These are phyloP conservation scores for Pisolithus albus DNA, from an alignment of 768 basidiomycete genomes.

Conservation along the genomic window DNA sequence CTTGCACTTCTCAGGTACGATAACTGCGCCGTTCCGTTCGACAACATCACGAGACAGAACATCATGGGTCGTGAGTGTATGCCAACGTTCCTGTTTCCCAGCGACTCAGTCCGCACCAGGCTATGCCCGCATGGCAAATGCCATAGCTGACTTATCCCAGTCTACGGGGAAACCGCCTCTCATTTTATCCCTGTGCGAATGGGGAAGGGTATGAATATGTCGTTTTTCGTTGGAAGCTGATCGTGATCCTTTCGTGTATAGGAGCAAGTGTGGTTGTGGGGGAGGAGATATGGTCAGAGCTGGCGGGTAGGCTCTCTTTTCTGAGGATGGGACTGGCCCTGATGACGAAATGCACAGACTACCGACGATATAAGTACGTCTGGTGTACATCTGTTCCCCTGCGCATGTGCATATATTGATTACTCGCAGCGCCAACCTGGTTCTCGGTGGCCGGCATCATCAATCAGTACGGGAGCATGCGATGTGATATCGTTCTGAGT, in stretches of 20 bases:
- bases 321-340: neutral
- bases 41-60: slow-evolving; percentile 48
- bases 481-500: neutral
- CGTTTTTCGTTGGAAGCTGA: neutral
- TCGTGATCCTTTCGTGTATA: slow-evolving; percentile 17
- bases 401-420: neutral
- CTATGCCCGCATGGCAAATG: slow-evolving; percentile 53
- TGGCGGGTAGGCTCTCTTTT: slow-evolving; percentile 45
- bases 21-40: slow-evolving; percentile 57
- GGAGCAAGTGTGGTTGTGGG: slow-evolving; percentile 64
- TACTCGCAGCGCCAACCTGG: slow-evolving; percentile 40
- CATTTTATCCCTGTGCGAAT: slow-evolving; percentile 62
- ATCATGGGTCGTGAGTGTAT: slow-evolving; percentile 44
- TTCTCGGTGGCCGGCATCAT: slow-evolving; percentile 44
- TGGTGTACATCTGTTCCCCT: too few species aligned
- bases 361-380: slow-evolving; percentile 42
- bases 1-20: slow-evolving; percentile 39
- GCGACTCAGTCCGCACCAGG: slow-evolving; percentile 30
- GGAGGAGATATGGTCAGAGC: slow-evolving; percentile 49
- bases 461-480: slow-evolving; percentile 36
- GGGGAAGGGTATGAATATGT: slow-evolving; percentile 49
- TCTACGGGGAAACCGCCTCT: slow-evolving; percentile 47
- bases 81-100: neutral
- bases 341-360: slow-evolving; percentile 28
- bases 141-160: slow-evolving; percentile 44